Percentiles rank a stretch among this genome's conserved stretches.
phyloP scores from a whole-genome alignment of 257 asterid species.

The Voacanga thouarsii region DNA sequence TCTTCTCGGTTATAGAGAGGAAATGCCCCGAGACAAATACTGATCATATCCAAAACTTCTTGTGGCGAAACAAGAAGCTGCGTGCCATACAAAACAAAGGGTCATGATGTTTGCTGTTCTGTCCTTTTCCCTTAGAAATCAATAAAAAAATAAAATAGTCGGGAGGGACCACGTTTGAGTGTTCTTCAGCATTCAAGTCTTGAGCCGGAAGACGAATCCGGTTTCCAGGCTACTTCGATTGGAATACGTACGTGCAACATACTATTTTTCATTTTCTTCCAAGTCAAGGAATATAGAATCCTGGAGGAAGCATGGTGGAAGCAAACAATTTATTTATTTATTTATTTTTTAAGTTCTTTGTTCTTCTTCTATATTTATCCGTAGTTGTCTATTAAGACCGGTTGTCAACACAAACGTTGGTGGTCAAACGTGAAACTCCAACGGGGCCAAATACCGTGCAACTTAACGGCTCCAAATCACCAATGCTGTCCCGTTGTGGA shows the following conservation, averaged over 20 bases:
- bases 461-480: neutral
- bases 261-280: neutral
- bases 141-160: neutral
- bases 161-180: neutral
- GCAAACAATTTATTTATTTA: neutral
- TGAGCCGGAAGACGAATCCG: slow-evolving; percentile 3
- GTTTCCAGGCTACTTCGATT: slow-evolving; percentile 38
- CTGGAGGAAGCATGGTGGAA: slow-evolving; percentile 1
- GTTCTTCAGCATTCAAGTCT: slow-evolving; percentile 6
- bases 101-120: slow-evolving; percentile 4
- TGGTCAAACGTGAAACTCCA: neutral
- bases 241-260: neutral
- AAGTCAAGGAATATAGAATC: slow-evolving; percentile 10
- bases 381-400: too few species aligned
- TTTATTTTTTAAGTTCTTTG: neutral
- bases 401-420: too few species aligned
- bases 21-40: slow-evolving; percentile 20
- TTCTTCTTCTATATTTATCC: neutral
- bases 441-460: neutral
- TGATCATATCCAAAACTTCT: neutral
- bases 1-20: slow-evolving; percentile 38
- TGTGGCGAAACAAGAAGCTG: neutral
- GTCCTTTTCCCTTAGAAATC: neutral
- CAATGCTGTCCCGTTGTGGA: neutral
- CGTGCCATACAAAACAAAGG: neutral